Percentiles rank a stretch among this genome's conserved stretches.
These are phyloP conservation scores for Backusella westeae DNA, from an alignment of 192 early-diverging fungal species.

Conservation along the genomic window DNA sequence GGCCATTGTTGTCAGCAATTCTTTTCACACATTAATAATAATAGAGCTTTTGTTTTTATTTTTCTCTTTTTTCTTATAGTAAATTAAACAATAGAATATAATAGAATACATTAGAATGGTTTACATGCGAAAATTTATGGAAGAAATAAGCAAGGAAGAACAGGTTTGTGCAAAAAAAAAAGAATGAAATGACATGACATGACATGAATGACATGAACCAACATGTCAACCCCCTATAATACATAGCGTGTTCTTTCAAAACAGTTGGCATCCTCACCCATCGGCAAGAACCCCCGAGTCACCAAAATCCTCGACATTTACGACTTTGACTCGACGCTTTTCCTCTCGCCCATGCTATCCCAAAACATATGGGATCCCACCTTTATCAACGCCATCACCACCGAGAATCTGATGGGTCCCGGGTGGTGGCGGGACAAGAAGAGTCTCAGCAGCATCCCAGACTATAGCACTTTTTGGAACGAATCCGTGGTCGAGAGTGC, in stretches of 20 bases:
- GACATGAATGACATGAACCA: not conserved
- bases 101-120: not conserved
- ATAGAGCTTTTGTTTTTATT: not conserved
- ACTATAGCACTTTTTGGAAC: constrained; percentile 28
- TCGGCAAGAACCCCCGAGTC: not conserved
- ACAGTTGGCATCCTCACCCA: not conserved
- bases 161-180: not conserved
- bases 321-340: constrained; percentile 35
- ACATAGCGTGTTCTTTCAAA: not conserved
- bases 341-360: constrained; percentile 28
- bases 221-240: not conserved
- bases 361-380: constrained; percentile 5
- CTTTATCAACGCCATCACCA: constrained; percentile 9
- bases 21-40: not conserved
- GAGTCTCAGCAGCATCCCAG: constrained; percentile 12
- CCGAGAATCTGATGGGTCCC: constrained; percentile 22
- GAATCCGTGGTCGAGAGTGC: constrained; percentile 21
- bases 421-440: constrained; percentile 34
- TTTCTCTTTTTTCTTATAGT: not conserved
- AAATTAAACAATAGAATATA: not conserved
- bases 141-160: not conserved
- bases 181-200: not conserved
- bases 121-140: not conserved
- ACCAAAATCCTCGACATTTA: constrained; percentile 22
- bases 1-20: not conserved